Percentiles rank a stretch among this genome's conserved stretches.
Conservation (phyloP, 2,329 filamentous ascomycete genomes). For the Aspergillus sp. region DNA sequence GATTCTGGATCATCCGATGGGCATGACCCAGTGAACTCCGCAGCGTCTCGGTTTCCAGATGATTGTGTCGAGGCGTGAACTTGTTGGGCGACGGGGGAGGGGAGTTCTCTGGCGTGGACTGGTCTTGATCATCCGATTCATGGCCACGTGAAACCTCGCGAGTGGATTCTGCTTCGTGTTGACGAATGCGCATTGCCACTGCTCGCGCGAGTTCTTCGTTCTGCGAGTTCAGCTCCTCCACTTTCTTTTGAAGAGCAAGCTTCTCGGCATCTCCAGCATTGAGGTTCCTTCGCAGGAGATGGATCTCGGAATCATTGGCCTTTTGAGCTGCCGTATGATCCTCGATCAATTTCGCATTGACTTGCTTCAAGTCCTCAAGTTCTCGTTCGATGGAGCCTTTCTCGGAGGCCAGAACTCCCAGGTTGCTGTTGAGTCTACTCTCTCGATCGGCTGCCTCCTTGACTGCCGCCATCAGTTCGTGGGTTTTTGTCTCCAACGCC, state of each 20-base stretch:
- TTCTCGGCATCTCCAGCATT: slow-evolving; percentile 77
- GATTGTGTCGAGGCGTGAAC: slow-evolving; percentile 83
- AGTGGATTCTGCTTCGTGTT: slow-evolving; percentile 65
- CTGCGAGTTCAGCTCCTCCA: slow-evolving; percentile 84
- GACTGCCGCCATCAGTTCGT: slow-evolving; percentile 73
- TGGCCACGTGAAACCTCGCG: slow-evolving; percentile 63
- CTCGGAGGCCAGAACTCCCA: slow-evolving; percentile 71
- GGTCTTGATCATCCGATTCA: slow-evolving; percentile 66
- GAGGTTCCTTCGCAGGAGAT: slow-evolving; percentile 77
- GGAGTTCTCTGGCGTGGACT: slow-evolving; percentile 81
- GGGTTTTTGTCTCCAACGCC: slow-evolving; percentile 90
- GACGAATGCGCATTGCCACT: slow-evolving; percentile 71
- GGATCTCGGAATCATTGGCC: slow-evolving; percentile 85
- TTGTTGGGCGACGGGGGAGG: slow-evolving; percentile 90
- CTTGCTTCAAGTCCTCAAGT: slow-evolving; percentile 83
- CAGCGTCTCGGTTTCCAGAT: slow-evolving; percentile 92
- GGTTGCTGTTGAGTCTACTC: slow-evolving; percentile 72
- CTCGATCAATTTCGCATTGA: slow-evolving; percentile 75
- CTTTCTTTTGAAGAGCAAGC: slow-evolving; percentile 74
- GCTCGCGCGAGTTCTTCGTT: slow-evolving; percentile 89
- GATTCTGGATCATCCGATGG: slow-evolving; percentile 92
- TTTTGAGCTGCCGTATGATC: slow-evolving; percentile 77
- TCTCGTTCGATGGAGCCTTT: slow-evolving; percentile 80
- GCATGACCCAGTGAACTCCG: slow-evolving; percentile 93
- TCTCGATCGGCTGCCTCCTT: slow-evolving; percentile 81